Percentiles rank a stretch among this genome's conserved stretches.
phyloP scores from a whole-genome alignment of 441 rosid species.

The Gossypium aridum region DNA sequence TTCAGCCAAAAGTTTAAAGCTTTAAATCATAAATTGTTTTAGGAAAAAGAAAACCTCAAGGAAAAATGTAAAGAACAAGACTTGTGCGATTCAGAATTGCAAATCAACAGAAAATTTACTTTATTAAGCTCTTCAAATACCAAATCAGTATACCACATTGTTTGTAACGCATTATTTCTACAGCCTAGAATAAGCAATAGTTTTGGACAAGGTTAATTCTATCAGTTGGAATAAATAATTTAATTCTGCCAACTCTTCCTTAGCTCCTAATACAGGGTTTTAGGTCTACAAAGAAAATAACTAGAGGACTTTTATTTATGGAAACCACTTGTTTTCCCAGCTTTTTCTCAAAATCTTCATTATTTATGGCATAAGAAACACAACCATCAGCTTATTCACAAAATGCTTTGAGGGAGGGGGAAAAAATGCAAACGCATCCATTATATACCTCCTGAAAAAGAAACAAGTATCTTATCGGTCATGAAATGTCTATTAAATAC shows the following conservation, averaged over 20 bases:
- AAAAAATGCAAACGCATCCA: not conserved
- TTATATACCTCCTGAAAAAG: not conserved
- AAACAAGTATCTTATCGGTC: not conserved
- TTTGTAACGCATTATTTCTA: not conserved
- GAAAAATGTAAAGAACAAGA: not conserved
- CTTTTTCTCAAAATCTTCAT: not conserved
- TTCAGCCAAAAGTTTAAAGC: slow-evolving; percentile 4
- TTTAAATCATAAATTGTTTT: not conserved
- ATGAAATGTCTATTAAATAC: not conserved
- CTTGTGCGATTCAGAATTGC: not conserved
- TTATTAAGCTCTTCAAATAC: not conserved
- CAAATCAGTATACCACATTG: not conserved
- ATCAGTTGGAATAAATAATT: not conserved
- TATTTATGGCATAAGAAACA: not conserved
- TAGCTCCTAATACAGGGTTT: not conserved
- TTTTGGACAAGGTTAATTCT: not conserved
- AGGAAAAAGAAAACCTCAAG: not conserved
- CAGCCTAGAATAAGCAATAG: not conserved
- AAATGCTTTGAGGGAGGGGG: not conserved
- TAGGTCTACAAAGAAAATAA: not conserved
- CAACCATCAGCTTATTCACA: not conserved
- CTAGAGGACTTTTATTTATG: not conserved
- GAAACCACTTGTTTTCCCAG: not conserved
- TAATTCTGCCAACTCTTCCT: not conserved
- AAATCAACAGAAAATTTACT: not conserved